These are phyloP conservation scores for Neurospora crassa DNA, from an alignment of 2,329 filamentous ascomycete genomes.

Conservation along the genomic window DNA sequence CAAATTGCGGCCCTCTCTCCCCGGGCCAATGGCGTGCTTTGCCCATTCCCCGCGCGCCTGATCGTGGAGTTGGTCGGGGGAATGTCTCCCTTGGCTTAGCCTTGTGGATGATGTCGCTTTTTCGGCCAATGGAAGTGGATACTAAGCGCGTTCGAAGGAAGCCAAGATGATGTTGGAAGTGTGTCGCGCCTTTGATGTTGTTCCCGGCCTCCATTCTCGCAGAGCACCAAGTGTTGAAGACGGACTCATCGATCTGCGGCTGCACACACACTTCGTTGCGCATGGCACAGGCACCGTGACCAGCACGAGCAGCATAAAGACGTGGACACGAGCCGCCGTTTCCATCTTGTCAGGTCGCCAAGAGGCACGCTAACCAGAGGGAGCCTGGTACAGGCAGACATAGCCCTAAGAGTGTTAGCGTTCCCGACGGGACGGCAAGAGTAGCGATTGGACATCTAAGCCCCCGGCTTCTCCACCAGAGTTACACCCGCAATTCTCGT, in stretches of 20 bases:
- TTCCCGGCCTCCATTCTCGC: background rate
- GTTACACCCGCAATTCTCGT: background rate
- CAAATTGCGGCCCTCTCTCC: background rate
- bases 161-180: background rate
- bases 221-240: background rate
- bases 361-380: background rate
- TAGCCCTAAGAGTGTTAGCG: background rate
- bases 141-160: background rate
- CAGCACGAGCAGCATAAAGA: background rate
- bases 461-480: background rate
- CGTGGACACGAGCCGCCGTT: background rate
- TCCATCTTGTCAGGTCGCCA: background rate
- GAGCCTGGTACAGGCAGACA: background rate
- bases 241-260: background rate
- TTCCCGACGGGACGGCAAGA: constrained; percentile 4
- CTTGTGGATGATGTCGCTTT: background rate
- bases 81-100: background rate
- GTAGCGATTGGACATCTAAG: constrained; percentile 1
- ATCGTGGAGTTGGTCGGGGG: background rate
- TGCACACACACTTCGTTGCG: background rate
- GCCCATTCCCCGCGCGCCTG: background rate
- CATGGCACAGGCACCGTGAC: background rate
- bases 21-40: background rate
- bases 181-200: background rate
- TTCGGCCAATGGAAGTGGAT: background rate